Percentiles rank a stretch among this genome's conserved stretches.
Conservation (phyloP, 305 asterid species). For the Plantago coronopus region DNA sequence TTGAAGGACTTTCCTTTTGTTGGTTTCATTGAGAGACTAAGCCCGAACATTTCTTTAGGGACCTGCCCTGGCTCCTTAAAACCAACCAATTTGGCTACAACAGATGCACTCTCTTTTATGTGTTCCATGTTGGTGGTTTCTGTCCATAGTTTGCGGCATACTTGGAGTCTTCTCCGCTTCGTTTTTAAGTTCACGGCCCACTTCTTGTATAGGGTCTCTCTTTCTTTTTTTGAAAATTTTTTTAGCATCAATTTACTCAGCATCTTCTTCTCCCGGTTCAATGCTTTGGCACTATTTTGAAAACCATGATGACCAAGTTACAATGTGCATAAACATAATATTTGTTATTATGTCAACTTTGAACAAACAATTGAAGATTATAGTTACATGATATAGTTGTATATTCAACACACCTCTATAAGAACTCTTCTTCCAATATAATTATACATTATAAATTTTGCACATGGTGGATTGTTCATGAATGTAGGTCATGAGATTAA, state of each 20-base stretch:
- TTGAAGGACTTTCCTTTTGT: constrained; percentile 29
- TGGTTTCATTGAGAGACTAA: constrained; percentile 45
- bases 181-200: constrained; percentile 66
- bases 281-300: constrained; percentile 50
- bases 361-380: too few relatives aligned
- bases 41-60: constrained; percentile 71
- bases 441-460: too few relatives aligned
- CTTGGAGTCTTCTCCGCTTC: constrained; percentile 65
- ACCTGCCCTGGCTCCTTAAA: constrained; percentile 51
- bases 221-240: constrained; percentile 57
- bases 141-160: constrained; percentile 60
- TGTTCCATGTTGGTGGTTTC: constrained; percentile 57
- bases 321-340: neutral
- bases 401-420: too few relatives aligned
- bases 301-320: constrained; percentile 8
- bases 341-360: neutral
- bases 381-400: too few relatives aligned
- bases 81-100: constrained; percentile 71
- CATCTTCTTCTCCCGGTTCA: constrained; percentile 62
- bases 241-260: constrained; percentile 68
- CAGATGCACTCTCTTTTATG: constrained; percentile 53
- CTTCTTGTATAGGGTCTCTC: constrained; percentile 52
- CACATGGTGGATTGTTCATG: too few relatives aligned
- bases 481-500: too few relatives aligned
- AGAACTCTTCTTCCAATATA: too few relatives aligned